Percentiles rank a stretch among this genome's conserved stretches.
phyloP scores from a whole-genome alignment of 768 basidiomycete species.

The Cytidiella melzeri region DNA sequence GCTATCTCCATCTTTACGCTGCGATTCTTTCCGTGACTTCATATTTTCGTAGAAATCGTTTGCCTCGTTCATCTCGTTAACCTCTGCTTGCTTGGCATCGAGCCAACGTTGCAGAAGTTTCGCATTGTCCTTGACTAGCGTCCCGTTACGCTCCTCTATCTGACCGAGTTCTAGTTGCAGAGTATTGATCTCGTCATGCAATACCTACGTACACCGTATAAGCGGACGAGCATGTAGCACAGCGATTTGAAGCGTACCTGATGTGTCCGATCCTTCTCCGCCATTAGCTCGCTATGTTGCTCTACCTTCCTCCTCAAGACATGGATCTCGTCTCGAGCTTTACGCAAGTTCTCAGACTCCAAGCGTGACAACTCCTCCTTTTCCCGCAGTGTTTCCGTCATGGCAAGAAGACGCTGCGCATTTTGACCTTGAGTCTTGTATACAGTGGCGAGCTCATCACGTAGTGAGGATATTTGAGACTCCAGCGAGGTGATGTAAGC shows the following conservation, averaged over 20 bases:
- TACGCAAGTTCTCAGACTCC: slow-evolving; percentile 75
- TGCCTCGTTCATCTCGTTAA: slow-evolving; percentile 92
- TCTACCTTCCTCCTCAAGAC: slow-evolving; percentile 70
- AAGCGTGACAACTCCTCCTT: slow-evolving; percentile 84
- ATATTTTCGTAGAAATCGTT: slow-evolving; percentile 87
- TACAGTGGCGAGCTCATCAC: slow-evolving; percentile 88
- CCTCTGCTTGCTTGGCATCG: slow-evolving; percentile 89
- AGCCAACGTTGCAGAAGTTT: slow-evolving; percentile 95
- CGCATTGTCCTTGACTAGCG: slow-evolving; percentile 89
- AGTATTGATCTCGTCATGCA: slow-evolving; percentile 93
- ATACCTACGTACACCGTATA: too few relatives aligned
- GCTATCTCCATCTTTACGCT: slow-evolving; percentile 24
- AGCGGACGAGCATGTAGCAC: slow-evolving; percentile 8
- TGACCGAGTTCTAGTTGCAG: slow-evolving; percentile 88
- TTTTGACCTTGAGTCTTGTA: slow-evolving; percentile 98
- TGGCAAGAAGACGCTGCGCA: slow-evolving; percentile 83
- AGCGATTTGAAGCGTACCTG: slow-evolving; percentile 74
- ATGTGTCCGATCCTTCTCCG: slow-evolving; percentile 82
- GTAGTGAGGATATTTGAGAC: slow-evolving; percentile 85
- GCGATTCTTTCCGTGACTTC: slow-evolving; percentile 65
- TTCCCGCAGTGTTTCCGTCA: slow-evolving; percentile 93
- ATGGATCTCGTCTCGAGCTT: slow-evolving; percentile 69
- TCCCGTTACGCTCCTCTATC: slow-evolving; percentile 80
- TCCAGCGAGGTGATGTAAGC: slow-evolving; percentile 91
- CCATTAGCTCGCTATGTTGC: slow-evolving; percentile 79